Conservation (phyloP, 441 rosid species). For the Bruguiera hainesii region DNA sequence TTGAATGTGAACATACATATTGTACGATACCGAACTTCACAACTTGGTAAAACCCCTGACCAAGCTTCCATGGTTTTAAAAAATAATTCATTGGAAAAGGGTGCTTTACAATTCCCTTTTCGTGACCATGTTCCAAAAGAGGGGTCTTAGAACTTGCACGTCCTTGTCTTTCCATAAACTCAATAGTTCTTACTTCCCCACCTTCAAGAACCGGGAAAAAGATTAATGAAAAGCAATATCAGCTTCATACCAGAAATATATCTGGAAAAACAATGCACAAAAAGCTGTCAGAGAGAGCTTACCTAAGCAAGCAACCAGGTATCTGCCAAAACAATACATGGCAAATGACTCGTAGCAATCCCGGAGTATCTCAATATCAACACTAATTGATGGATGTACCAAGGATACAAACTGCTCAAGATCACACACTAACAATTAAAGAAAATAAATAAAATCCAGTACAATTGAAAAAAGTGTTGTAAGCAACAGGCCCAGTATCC, state of each 20-base stretch:
- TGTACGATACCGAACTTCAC: conserved; percentile 97
- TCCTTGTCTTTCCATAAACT: conserved; percentile 92
- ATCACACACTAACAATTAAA: conserved; percentile 14
- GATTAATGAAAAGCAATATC: conserved; percentile 9
- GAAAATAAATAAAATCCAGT: neutral
- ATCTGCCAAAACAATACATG: conserved; percentile 99
- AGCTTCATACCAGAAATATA: conserved; percentile 8
- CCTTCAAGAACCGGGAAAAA: conserved; percentile 43
- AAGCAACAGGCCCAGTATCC: neutral
- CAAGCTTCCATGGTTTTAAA: conserved; percentile 92
- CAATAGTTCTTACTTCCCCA: conserved; percentile 88
- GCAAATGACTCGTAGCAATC: conserved; percentile 99
- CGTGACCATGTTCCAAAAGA: conserved; percentile 58
- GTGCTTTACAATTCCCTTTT: conserved; percentile 67
- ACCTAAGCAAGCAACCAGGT: conserved; percentile 99
- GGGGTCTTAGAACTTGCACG: conserved; percentile 63
- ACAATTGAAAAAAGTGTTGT: neutral
- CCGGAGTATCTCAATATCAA: conserved; percentile 86
- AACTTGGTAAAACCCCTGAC: conserved; percentile 94
- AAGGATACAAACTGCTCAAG: conserved; percentile 77
- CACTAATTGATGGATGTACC: conserved; percentile 87
- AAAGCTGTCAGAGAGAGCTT: conserved; percentile 29
- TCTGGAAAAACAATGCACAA: neutral
- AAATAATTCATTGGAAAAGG: conserved; percentile 90
- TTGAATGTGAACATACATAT: conserved; percentile 68